Conservation (phyloP, 306 rosid species). For the Fagus sylvatica region DNA sequence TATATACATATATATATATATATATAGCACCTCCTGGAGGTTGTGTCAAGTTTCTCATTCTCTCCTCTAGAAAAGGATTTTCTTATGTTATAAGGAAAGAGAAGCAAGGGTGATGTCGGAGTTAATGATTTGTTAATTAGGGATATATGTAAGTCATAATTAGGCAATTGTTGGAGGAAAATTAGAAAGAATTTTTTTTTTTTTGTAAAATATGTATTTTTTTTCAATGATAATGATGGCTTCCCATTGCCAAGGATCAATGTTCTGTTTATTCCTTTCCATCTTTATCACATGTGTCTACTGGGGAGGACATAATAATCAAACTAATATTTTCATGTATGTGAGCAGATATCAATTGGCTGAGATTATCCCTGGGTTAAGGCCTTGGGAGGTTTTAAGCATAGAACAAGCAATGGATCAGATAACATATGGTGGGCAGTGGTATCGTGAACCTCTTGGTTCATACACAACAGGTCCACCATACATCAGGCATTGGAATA, state of each 20-base stretch:
- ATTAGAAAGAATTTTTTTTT: not conserved
- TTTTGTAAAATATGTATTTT: not conserved
- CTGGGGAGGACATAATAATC: not conserved
- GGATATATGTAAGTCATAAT: not conserved
- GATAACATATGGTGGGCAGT: constrained; percentile 68
- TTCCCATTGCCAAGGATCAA: not conserved
- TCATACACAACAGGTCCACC: constrained; percentile 81
- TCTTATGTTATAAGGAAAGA: not conserved
- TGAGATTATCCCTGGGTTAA: constrained; percentile 70
- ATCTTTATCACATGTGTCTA: not conserved
- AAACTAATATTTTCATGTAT: not conserved
- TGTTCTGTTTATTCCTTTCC: not conserved
- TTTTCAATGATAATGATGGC: not conserved
- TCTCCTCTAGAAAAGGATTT: not conserved
- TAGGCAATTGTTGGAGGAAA: not conserved
- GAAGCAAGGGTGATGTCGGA: not conserved
- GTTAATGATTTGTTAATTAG: not conserved
- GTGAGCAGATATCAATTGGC: constrained; percentile 55
- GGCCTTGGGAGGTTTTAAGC: constrained; percentile 98
- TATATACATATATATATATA: no score
- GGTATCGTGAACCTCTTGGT: constrained; percentile 88
- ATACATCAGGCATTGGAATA: constrained; percentile 59
- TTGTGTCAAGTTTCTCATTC: not conserved
- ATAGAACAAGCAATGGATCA: constrained; percentile 94
- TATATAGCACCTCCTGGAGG: not conserved